phyloP scores from a whole-genome alignment of 768 basidiomycete genomes.

The Auricularia heimuer region DNA sequence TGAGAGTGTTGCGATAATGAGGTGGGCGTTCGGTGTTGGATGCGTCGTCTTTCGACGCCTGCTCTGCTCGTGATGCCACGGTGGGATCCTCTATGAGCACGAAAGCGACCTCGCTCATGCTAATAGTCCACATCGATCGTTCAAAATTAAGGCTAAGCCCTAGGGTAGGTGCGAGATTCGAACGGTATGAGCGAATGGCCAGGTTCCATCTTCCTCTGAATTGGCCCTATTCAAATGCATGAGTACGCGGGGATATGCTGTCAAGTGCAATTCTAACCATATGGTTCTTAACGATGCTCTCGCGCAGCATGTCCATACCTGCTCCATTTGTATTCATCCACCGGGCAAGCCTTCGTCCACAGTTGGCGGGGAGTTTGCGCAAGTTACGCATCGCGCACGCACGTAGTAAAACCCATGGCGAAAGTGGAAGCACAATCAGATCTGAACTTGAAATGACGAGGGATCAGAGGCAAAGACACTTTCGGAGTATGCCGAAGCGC shows the following conservation, averaged over 20 bases:
- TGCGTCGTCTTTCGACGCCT: not conserved
- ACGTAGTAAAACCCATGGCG: not conserved
- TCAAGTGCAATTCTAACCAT: slow-evolving; percentile 32
- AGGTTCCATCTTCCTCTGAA: slow-evolving; percentile 58
- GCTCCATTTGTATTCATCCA: slow-evolving; percentile 76
- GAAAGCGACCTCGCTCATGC: slow-evolving; percentile 74
- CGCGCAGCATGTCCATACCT: slow-evolving; percentile 55
- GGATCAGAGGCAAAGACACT: no score
- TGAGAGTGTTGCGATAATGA: slow-evolving; percentile 68
- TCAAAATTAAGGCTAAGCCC: slow-evolving; percentile 45
- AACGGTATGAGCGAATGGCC: slow-evolving; percentile 63
- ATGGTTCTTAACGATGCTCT: slow-evolving; percentile 64
- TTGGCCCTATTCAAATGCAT: slow-evolving; percentile 25
- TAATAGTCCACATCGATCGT: slow-evolving; percentile 64
- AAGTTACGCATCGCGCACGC: not conserved
- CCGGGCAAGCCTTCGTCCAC: slow-evolving; percentile 48
- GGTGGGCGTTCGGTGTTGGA: slow-evolving; percentile 19
- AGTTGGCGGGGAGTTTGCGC: not conserved
- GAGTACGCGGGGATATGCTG: slow-evolving; percentile 25
- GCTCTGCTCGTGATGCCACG: slow-evolving; percentile 15
- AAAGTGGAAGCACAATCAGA: no score
- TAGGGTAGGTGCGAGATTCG: slow-evolving; percentile 49
- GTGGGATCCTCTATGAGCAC: slow-evolving; percentile 68
- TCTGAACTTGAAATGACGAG: no score
- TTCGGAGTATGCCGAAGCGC: no score